Conservation (phyloP, 257 asterid species). For the Knoxia roxburghii region DNA sequence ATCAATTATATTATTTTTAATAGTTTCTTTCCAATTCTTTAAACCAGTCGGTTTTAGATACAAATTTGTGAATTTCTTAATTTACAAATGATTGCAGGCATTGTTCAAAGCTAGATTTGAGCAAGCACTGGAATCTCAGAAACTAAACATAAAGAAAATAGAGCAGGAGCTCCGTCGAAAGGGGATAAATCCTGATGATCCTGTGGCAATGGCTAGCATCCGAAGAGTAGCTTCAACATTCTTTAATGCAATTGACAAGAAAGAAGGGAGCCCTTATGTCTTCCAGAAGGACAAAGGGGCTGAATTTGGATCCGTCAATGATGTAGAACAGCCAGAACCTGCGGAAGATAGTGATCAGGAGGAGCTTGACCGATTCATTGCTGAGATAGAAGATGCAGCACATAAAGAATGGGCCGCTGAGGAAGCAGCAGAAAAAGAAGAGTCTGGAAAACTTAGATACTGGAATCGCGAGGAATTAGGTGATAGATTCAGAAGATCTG, state of each 20-base stretch:
- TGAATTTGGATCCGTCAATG: constrained; percentile 25
- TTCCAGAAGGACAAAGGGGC: constrained; percentile 52
- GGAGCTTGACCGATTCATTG: constrained; percentile 91
- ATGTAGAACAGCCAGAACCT: constrained; percentile 37
- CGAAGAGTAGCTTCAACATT: constrained; percentile 97
- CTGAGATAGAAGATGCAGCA: constrained; percentile 96
- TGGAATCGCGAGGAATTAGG: constrained; percentile 71
- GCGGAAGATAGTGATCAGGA: constrained; percentile 93
- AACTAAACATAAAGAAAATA: constrained; percentile 77
- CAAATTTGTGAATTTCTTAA: neutral
- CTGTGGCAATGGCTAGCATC: constrained; percentile 97
- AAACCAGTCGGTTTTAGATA: neutral
- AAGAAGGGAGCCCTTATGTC: constrained; percentile 83
- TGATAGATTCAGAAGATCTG: constrained; percentile 48
- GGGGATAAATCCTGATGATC: constrained; percentile 94
- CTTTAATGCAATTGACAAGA: constrained; percentile 92
- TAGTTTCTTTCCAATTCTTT: too few species aligned
- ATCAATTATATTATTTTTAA: too few species aligned
- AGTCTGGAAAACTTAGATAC: constrained; percentile 51
- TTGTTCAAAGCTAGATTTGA: constrained; percentile 89
- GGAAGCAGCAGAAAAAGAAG: constrained; percentile 89
- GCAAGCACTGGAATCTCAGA: constrained; percentile 96
- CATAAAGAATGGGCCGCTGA: constrained; percentile 95
- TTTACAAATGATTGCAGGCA: constrained; percentile 48
- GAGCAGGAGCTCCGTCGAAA: constrained; percentile 89